Evolutionary conservation across 148 eudicot genomes (phyloP), one percentile per base, ranked within the genome.

Genomic region (Amaranthus cruentus): DNA sequence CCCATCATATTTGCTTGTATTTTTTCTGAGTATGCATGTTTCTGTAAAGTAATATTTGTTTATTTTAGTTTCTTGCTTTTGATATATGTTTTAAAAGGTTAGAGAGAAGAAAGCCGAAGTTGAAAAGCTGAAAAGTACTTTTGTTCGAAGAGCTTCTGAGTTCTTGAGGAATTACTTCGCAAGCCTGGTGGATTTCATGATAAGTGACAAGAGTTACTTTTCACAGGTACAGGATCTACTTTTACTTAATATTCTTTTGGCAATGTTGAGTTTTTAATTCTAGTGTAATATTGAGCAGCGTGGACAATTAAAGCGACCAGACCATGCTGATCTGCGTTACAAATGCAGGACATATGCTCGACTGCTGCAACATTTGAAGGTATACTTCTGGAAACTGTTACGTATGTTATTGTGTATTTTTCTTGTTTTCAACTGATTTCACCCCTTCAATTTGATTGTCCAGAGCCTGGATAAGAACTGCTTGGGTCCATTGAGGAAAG

Each of bases 261-360:
- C 18, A 53, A 76, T 4, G 13, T 47, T 57, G 55, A 10, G 3
- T 12, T 72, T 66, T 72, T 28, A 77, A 51, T 63, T 71, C 68
- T 7, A 56, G 13, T 44, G 74, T 79, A 73, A 66, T 44, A 15
- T 76, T 78, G 73, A 74, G 81, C 87, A 95, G 98, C 87, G 93
- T 77, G 98, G 98, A 72, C 96, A 90, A 53, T 73, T 95, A 57
- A 95, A 95, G 86, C 88, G 97, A 81, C 98, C 98, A 60, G 97
- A 95, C 83, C 98, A 95, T 80, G 92, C 96, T 80, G 98, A 91
- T 88, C 88, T 95, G 68, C 83, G 97, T 53, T 91, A 83, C 72
- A 91, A 90, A 87, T 91, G 96, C 89, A 85, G 96, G 90, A 90
- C 97, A 38, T 95, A 95, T 82, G 98, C 98, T 81, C 96, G 96